Base-by-base conservation (phyloP, 1,284 basidiomycete species). In the Amylostereum chailletii region DNA sequence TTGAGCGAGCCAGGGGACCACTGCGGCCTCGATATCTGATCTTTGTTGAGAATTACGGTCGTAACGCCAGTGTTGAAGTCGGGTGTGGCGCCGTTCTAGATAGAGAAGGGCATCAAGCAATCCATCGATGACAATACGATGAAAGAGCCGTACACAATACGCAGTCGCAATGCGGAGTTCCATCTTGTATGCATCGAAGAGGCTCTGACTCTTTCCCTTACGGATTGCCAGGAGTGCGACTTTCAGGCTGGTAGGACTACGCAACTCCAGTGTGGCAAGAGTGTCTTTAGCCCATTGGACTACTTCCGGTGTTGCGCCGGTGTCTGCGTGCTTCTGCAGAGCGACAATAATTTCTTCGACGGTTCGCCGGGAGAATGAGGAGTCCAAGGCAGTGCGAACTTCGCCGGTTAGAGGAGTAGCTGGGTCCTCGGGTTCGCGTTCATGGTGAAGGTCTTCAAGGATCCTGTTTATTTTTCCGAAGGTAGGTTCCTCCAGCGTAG, bases 191-290 rank as follows among this genome's bases (percentile, higher is more conserved):
- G 79, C 81, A 52, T 87, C 73, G 27, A 76, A 71, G 43, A 96
- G 71, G 11, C 74, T 66, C 66, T 84, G 69, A 3, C 69, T 65
- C 60, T 74, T 79, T 10, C 90, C 92, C 53, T 73, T 71, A 46
- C 87, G 80, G 54, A 94, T 78, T 8, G 89, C 88, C 57, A 77
- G 69, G 19, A 97, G 72, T 19, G 93, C 81, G 31, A 97, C 85
- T 62, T 88, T 90, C 60, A 96, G 74, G 59, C 91, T 94, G 2
- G 93, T 95, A 3, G 94, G 94, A 63, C 90, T 93, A 47, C 91
- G 81, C 55, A 77, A 59, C 43, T 80, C 70, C 55, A 98, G 69
- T 30, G 71, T 69, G 19, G 72, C 69, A 53, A 87, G 65, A 10
- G 91, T 92, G 47, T 74, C 64, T 52, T 69, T 65, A 4, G 94